phyloP scores from a whole-genome alignment of 2,329 filamentous ascomycete genomes.

The Exserohilum turcica region DNA sequence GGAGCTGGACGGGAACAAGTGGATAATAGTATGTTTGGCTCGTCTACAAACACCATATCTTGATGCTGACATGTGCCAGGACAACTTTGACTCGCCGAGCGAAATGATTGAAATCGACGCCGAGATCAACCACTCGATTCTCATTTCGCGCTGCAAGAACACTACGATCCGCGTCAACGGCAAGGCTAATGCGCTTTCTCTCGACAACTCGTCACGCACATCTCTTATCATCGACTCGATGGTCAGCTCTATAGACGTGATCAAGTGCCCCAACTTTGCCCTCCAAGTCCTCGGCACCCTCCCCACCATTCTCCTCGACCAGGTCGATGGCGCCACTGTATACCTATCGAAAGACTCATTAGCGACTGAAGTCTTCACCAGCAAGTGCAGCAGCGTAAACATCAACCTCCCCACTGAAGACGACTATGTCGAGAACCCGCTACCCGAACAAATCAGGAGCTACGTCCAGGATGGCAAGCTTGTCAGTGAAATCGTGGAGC shows the following conservation, averaged over 20 bases:
- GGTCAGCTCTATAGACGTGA: slow-evolving; percentile 89
- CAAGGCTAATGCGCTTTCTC: slow-evolving; percentile 95
- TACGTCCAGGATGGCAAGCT: slow-evolving; percentile 77
- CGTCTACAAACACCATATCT: slow-evolving; percentile 38
- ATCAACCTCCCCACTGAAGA: slow-evolving; percentile 76
- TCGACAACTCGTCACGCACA: slow-evolving; percentile 85
- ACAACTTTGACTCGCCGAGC: slow-evolving; percentile 83
- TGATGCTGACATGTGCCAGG: slow-evolving; percentile 49
- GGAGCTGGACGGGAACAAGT: slow-evolving; percentile 74
- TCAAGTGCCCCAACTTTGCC: slow-evolving; percentile 93
- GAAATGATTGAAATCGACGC: slow-evolving; percentile 81
- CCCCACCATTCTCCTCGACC: slow-evolving; percentile 88
- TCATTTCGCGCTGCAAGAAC: slow-evolving; percentile 91
- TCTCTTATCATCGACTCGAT: slow-evolving; percentile 88
- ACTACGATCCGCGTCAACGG: slow-evolving; percentile 86
- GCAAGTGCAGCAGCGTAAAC: slow-evolving; percentile 87
- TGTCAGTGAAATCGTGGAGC: slow-evolving; percentile 93
- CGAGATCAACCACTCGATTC: slow-evolving; percentile 81
- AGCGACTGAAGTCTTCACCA: slow-evolving; percentile 81
- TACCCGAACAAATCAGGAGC: slow-evolving; percentile 89
- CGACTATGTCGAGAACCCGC: slow-evolving; percentile 83
- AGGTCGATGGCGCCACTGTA: slow-evolving; percentile 86
- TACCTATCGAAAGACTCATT: slow-evolving; percentile 84
- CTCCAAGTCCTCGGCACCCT: slow-evolving; percentile 87
- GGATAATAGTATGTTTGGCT: slow-evolving; percentile 66